Evolutionary conservation across 1,284 basidiomycete species (phyloP).

Genomic region (Ustilago esculenta): DNA sequence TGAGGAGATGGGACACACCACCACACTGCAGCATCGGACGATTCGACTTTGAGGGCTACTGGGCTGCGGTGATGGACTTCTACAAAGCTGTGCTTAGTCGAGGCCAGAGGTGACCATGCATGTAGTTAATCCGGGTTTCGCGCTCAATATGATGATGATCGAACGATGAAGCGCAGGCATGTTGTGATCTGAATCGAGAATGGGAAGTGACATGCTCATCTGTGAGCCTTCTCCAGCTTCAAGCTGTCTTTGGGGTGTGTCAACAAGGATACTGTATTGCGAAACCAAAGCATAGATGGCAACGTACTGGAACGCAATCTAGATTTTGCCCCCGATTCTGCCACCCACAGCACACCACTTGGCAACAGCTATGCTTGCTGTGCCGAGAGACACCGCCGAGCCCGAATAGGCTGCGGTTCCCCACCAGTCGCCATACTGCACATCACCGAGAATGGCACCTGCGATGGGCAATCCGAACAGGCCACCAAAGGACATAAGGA

Average conservation of each 20-base stretch:
- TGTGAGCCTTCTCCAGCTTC: too few relatives aligned
- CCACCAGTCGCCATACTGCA: slow-evolving; percentile 31
- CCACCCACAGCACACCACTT: slow-evolving; percentile 33
- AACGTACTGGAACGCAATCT: too few relatives aligned
- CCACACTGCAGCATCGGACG: slow-evolving; percentile 56
- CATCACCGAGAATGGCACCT: slow-evolving; percentile 40
- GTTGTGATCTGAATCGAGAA: too few relatives aligned
- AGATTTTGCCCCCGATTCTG: slow-evolving; percentile 35
- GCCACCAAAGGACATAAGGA: slow-evolving; percentile 41
- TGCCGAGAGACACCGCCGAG: slow-evolving; percentile 21
- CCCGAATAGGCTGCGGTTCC: slow-evolving; percentile 16
- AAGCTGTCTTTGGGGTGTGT: too few relatives aligned
- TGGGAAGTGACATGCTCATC: too few relatives aligned
- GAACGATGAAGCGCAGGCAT: too few relatives aligned
- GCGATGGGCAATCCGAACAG: slow-evolving; percentile 43
- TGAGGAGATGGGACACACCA: slow-evolving; percentile 52
- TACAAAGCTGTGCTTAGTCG: slow-evolving; percentile 27
- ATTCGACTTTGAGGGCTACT: slow-evolving; percentile 54
- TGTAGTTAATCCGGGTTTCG: too few relatives aligned
- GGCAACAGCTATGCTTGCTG: slow-evolving; percentile 10
- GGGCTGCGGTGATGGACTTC: slow-evolving; percentile 46
- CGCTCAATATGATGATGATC: too few relatives aligned
- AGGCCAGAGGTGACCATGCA: not conserved
- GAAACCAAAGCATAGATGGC: too few relatives aligned
- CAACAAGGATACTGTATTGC: too few relatives aligned